Conservation (phyloP, 1,139 yeast species). For the Keqinozyma sinolaborantium region DNA sequence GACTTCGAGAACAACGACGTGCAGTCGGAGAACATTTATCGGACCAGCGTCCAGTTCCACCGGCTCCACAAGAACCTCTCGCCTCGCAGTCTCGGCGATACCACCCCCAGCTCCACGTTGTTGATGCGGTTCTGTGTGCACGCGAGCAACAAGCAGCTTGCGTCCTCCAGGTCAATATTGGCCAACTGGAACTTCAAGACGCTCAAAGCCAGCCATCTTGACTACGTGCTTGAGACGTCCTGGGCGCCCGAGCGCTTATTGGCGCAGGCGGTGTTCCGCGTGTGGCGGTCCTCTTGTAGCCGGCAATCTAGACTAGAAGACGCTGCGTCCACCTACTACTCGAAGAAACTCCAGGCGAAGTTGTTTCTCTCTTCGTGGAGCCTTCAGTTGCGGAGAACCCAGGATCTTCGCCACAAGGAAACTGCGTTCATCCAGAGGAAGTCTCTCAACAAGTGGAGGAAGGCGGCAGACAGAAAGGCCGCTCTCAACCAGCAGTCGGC, state of each 20-base stretch:
- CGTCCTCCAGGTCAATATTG: slow-evolving; percentile 5
- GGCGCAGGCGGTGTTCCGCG: slow-evolving; percentile 2
- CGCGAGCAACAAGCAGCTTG: slow-evolving; percentile 9
- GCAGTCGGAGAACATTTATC: slow-evolving; percentile 15
- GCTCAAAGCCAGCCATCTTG: slow-evolving; percentile 6
- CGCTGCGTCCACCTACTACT: slow-evolving; percentile 10
- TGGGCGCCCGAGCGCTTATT: slow-evolving; percentile 6
- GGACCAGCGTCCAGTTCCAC: slow-evolving; percentile 19
- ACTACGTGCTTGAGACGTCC: slow-evolving; percentile 5
- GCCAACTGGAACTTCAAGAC: slow-evolving; percentile 16
- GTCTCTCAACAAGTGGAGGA: slow-evolving; percentile 6
- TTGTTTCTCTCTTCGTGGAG: slow-evolving; percentile 9
- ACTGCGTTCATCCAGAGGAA: neutral
- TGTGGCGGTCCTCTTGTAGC: slow-evolving; percentile 6
- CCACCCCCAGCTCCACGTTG: slow-evolving; percentile 12
- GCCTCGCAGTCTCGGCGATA: slow-evolving; percentile 2
- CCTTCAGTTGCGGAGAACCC: slow-evolving; percentile 2
- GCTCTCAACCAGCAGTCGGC: neutral
- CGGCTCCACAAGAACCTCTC: slow-evolving; percentile 17
- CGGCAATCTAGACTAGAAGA: slow-evolving; percentile 3
- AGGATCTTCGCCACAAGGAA: slow-evolving; percentile 1
- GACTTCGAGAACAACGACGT: slow-evolving; percentile 29
- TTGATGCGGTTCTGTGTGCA: slow-evolving; percentile 25
- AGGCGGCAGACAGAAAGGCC: neutral
- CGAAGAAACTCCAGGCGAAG: slow-evolving; percentile 7